Evolutionary conservation across 306 rosid species (phyloP), one percentile per base, ranked within the genome.

Genomic region (Prunus fruticosa): DNA sequence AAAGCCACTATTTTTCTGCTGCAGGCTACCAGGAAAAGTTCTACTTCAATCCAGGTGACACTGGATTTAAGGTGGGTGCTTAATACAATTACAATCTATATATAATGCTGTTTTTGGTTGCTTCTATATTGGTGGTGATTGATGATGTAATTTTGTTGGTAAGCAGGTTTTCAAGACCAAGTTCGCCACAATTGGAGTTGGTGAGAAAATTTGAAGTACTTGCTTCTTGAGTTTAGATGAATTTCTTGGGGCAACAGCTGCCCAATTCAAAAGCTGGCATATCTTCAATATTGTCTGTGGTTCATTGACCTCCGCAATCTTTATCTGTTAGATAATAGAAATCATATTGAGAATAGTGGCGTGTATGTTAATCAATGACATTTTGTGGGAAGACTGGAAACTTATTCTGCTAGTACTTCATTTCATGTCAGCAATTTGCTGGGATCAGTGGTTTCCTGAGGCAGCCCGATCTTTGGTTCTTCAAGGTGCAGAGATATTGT

Each of bases 391-490:
- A 18, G 34, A 43, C 11, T 30, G 43, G 51, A 53, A 74, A 61
- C 66, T 82, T 67, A 79, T 45, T 53, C 54, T 78, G 66, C 76
- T 64, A 38, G 20, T 76, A 56, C 6, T 70, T 66, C 23, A 25
- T 87, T 80, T 78, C 14, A 64, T 85, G 69, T 58, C 87, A 95
- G 98, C 96, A 79, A 90, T 95, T 73, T 92, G 98, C 88, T 95
- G 98, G 98, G 97, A 95, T 85, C 98, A 95, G 86, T 95, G 98
- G 97, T 95, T 95, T 83, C 98, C 97, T 0, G 98, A 95, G 92
- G 91, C 93, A 77, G 97, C 98, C 67, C 87, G 97, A 18, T 91
- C 97, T 62, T 89, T 95, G 97, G 97, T 73, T 57, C 97, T 95
- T 89, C 97, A 95, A 86, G 98, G 98, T 83, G 98, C 97, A 15